These are phyloP conservation scores for Hydnomerulius pinastri DNA, from an alignment of 768 basidiomycete species.

Conservation along the genomic window DNA sequence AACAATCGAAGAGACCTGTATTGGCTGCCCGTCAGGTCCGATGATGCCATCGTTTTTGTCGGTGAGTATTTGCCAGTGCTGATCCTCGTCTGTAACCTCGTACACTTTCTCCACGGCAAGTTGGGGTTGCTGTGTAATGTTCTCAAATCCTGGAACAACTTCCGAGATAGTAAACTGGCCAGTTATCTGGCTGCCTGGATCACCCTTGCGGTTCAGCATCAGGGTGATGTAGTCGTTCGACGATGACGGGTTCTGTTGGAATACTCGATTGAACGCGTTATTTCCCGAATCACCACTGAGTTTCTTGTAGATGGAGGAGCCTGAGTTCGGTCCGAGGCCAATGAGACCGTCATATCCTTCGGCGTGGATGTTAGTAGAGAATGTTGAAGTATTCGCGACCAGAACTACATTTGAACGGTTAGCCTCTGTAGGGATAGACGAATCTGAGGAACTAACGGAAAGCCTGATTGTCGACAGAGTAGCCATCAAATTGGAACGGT, in stretches of 20 bases:
- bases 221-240: slow-evolving; percentile 66
- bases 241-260: slow-evolving; percentile 54
- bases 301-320: slow-evolving; percentile 62
- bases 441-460: slow-evolving; percentile 48
- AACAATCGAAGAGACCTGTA: slow-evolving; percentile 64
- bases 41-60: slow-evolving; percentile 68
- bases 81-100: slow-evolving; percentile 59
- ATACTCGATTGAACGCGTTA: slow-evolving; percentile 65
- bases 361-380: slow-evolving; percentile 58
- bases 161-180: slow-evolving; percentile 76
- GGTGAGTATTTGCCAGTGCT: slow-evolving; percentile 79
- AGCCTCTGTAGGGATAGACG: neutral
- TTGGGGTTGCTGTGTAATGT: slow-evolving; percentile 62
- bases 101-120: slow-evolving; percentile 68
- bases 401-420: slow-evolving; percentile 45
- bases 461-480: slow-evolving; percentile 62
- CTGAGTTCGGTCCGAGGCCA: slow-evolving; percentile 77
- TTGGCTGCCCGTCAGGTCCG: slow-evolving; percentile 72
- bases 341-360: slow-evolving; percentile 73
- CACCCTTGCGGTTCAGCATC: slow-evolving; percentile 61
- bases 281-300: slow-evolving; percentile 52
- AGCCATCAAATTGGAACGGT: slow-evolving; percentile 53
- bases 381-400: slow-evolving; percentile 61
- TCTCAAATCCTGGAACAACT: slow-evolving; percentile 59
- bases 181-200: slow-evolving; percentile 46